A percentile compares a stretch with the other conserved stretches of the same genome.
Evolutionary conservation across 1,139 yeast genomes (phyloP).

Genomic region (Candida sp.): DNA sequence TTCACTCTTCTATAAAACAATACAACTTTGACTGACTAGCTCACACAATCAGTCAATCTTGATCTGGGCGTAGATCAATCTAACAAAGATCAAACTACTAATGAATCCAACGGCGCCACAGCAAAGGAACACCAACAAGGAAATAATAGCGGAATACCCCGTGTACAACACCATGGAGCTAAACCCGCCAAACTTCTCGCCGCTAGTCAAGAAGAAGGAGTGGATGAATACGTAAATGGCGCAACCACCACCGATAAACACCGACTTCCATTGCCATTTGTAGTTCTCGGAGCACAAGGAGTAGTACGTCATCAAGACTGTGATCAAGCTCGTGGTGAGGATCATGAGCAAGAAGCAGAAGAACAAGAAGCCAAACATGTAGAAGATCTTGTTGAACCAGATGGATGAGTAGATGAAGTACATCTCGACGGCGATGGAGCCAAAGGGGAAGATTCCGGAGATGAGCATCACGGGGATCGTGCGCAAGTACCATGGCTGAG

Average conservation of each 20-base stretch:
- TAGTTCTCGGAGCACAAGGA: conserved; percentile 90
- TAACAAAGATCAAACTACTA: conserved; percentile 73
- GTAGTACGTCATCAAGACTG: conserved; percentile 82
- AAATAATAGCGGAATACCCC: conserved; percentile 83
- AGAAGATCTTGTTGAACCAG: conserved; percentile 94
- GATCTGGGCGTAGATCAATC: conserved; percentile 81
- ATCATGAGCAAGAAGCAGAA: conserved; percentile 85
- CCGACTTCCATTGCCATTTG: conserved; percentile 97
- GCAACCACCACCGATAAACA: conserved; percentile 90
- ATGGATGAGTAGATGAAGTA: conserved; percentile 86
- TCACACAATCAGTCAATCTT: conserved; percentile 65
- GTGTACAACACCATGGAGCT: conserved; percentile 79
- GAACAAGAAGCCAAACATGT: conserved; percentile 97
- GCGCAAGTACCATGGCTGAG: conserved; percentile 84
- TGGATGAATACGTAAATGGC: conserved; percentile 84
- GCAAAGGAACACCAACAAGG: conserved; percentile 73
- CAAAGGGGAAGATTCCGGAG: conserved; percentile 94
- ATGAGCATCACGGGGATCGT: conserved; percentile 70
- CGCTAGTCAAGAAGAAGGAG: conserved; percentile 74
- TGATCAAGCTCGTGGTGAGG: conserved; percentile 80
- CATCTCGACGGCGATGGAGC: conserved; percentile 93
- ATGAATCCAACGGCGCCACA: conserved; percentile 92
- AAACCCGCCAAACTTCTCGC: conserved; percentile 69
- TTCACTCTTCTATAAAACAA: background rate
- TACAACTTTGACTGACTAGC: background rate